Conservation (phyloP, 169 alveolate genomes). For the Cryptosporidium xiaoi region DNA sequence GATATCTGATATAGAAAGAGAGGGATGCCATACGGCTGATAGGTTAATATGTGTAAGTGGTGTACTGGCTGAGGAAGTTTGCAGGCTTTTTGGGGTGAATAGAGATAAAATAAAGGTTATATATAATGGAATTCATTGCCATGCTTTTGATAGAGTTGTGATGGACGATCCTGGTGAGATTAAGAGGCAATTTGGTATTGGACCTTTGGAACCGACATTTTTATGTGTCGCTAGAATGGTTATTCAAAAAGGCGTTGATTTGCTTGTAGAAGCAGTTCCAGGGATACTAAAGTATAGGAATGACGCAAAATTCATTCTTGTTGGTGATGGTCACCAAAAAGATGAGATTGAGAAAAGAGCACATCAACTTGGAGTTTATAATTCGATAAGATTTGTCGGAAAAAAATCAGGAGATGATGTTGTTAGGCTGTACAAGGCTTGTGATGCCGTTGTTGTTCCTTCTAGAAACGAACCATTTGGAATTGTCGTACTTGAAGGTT, state of each 20-base stretch:
- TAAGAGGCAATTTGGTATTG: constrained; percentile 79
- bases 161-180: constrained; percentile 76
- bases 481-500: constrained; percentile 84
- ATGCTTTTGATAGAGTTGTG: constrained; percentile 79
- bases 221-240: constrained; percentile 84
- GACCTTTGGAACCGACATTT: constrained; percentile 84
- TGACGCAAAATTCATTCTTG: constrained; percentile 83
- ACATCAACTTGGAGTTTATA: constrained; percentile 78
- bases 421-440: constrained; percentile 81
- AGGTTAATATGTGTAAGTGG: constrained; percentile 84
- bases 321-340: constrained; percentile 85
- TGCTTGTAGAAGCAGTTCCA: constrained; percentile 78
- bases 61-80: constrained; percentile 82
- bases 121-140: constrained; percentile 80
- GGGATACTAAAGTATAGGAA: constrained; percentile 76
- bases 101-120: constrained; percentile 76
- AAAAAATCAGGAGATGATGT: constrained; percentile 72
- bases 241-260: constrained; percentile 84
- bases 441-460: constrained; percentile 86
- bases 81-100: constrained; percentile 76
- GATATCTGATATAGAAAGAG: constrained; percentile 79
- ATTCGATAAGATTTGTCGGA: constrained; percentile 73
- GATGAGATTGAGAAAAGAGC: constrained; percentile 80
- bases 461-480: constrained; percentile 85
- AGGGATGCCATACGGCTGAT: constrained; percentile 83